phyloP scores from a whole-genome alignment of 169 alveolate species.

The Cardiosporidium cionae region DNA sequence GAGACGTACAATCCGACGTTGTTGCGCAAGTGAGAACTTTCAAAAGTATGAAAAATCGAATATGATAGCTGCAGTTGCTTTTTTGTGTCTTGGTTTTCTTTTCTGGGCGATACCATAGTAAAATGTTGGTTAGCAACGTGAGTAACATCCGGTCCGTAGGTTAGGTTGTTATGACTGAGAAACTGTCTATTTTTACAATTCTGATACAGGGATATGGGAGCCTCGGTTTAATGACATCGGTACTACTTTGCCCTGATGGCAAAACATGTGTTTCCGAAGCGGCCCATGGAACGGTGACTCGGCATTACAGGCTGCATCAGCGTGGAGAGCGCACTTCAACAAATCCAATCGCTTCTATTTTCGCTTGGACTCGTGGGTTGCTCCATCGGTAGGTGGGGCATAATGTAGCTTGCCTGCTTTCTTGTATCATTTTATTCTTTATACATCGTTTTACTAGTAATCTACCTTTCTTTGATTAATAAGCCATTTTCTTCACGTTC shows the following conservation, averaged over 20 bases:
- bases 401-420: background rate
- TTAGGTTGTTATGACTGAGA: background rate
- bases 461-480: background rate
- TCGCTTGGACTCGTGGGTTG: constrained; percentile 92
- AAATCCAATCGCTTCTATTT: constrained; percentile 89
- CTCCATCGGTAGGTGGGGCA: constrained; percentile 19
- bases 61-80: background rate
- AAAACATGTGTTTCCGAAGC: constrained; percentile 84
- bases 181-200: background rate
- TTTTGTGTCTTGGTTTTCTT: background rate
- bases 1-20: constrained; percentile 90
- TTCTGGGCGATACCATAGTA: background rate
- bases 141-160: background rate
- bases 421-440: background rate
- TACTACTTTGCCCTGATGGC: constrained; percentile 88
- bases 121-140: background rate
- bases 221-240: constrained; percentile 90
- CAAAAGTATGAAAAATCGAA: background rate
- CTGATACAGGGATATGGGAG: constrained; percentile 77
- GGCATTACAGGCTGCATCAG: constrained; percentile 76
- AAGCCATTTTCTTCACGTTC: background rate
- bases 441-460: background rate
- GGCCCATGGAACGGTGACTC: constrained; percentile 95
- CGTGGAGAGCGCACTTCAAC: constrained; percentile 88
- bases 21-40: constrained; percentile 71